Evolutionary conservation across 257 asterid species (phyloP).

Genomic region (Solanum gandarillasii): DNA sequence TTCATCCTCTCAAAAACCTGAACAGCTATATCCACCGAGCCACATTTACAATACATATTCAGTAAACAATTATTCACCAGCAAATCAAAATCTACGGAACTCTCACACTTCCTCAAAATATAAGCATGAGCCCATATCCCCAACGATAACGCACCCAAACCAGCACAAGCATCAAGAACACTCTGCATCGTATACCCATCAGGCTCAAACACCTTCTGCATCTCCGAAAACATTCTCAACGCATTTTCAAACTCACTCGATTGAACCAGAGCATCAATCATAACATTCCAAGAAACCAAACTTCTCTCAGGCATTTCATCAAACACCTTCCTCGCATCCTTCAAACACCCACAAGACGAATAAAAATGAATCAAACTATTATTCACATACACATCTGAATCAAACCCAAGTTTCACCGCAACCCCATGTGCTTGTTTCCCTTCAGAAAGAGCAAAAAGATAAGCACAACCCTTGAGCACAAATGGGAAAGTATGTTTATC

Average conservation of each 20-base stretch:
- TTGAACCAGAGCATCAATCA: conserved; percentile 56
- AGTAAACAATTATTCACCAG: conserved; percentile 46
- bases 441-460: conserved; percentile 43
- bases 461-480: conserved; percentile 63
- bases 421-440: conserved; percentile 61
- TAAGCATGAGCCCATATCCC: conserved; percentile 76
- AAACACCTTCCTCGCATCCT: conserved; percentile 40
- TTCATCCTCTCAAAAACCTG: conserved; percentile 53
- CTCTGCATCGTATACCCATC: conserved; percentile 81
- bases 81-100: conserved; percentile 21
- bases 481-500: conserved; percentile 74
- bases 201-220: conserved; percentile 39
- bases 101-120: conserved; percentile 25
- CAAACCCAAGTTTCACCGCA: conserved; percentile 49
- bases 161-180: conserved; percentile 59
- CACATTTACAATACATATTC: conserved; percentile 79
- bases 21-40: conserved; percentile 42
- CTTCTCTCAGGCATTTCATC: conserved; percentile 64
- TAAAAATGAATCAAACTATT: conserved; percentile 81
- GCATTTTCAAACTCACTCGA: conserved; percentile 55
- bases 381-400: conserved; percentile 48
- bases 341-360: conserved; percentile 48
- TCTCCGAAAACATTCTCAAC: conserved; percentile 38
- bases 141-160: conserved; percentile 55
- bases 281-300: conserved; percentile 65